Evolutionary conservation across 208 protist genomes (phyloP).

Genomic region (Trypanosoma scelopori): DNA sequence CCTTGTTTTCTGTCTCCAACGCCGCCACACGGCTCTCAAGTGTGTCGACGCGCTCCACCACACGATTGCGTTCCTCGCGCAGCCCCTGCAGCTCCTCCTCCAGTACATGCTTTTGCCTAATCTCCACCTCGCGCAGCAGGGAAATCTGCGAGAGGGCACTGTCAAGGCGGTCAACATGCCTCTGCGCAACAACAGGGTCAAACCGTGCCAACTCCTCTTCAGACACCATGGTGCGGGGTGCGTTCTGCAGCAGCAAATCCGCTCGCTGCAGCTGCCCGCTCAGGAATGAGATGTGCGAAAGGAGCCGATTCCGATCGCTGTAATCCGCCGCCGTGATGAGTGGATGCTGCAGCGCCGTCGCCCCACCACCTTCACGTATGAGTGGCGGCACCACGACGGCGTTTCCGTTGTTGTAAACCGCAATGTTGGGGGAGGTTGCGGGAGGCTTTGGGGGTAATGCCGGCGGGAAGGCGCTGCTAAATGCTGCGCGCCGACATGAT

Average conservation of each 20-base stretch:
- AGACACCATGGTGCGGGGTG: constrained; percentile 39
- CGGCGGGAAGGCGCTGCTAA: constrained; percentile 24
- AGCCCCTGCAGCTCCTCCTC: constrained; percentile 40
- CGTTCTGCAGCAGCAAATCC: constrained; percentile 67
- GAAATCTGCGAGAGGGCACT: constrained; percentile 75
- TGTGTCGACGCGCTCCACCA: constrained; percentile 38
- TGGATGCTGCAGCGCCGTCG: constrained; percentile 17
- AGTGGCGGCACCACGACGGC: neutral
- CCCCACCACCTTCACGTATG: neutral
- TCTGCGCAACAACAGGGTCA: constrained; percentile 78
- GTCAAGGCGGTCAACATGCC: constrained; percentile 80
- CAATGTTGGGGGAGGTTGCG: neutral
- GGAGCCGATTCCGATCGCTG: constrained; percentile 70
- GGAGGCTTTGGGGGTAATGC: constrained; percentile 20
- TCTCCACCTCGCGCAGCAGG: constrained; percentile 76
- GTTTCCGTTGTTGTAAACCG: neutral
- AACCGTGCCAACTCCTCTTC: constrained; percentile 54
- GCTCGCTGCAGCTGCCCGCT: constrained; percentile 77
- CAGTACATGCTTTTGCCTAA: constrained; percentile 35
- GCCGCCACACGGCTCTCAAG: constrained; percentile 23
- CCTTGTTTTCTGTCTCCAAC: constrained; percentile 32
- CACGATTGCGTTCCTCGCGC: constrained; percentile 36
- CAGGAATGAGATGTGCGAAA: constrained; percentile 88
- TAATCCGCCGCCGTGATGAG: constrained; percentile 71
- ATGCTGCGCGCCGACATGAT: constrained; percentile 9